Evolutionary conservation across 2,329 filamentous ascomycete genomes (phyloP).

Genomic region (Cladophialophora chaetospira): DNA sequence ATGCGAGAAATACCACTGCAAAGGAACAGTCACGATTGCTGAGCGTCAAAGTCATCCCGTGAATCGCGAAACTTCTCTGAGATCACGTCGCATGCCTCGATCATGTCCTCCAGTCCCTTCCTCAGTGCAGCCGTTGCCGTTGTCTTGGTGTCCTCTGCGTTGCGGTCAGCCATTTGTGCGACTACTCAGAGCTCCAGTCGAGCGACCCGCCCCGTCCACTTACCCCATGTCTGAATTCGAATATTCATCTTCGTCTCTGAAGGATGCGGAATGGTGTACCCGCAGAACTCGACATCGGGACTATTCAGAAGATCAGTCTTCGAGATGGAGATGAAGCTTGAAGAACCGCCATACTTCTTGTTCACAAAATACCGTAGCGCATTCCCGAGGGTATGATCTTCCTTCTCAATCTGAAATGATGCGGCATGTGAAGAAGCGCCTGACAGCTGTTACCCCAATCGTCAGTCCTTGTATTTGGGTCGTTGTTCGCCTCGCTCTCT

Average conservation of each 20-base stretch:
- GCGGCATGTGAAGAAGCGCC: constrained; percentile 83
- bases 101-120: constrained; percentile 85
- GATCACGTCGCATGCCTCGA: constrained; percentile 90
- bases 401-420: constrained; percentile 90
- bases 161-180: constrained; percentile 4
- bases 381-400: constrained; percentile 95
- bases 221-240: constrained; percentile 95
- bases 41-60: constrained; percentile 60
- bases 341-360: constrained; percentile 78
- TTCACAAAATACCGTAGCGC: constrained; percentile 93
- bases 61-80: constrained; percentile 81
- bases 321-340: not conserved
- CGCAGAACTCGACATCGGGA: constrained; percentile 95
- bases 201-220: constrained; percentile 37
- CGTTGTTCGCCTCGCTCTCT: not conserved
- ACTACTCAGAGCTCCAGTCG: not conserved
- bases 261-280: constrained; percentile 95
- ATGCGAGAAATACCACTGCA: constrained; percentile 1
- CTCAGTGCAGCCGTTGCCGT: constrained; percentile 82
- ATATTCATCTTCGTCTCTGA: constrained; percentile 97
- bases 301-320: constrained; percentile 49
- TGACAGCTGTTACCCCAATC: constrained; percentile 62
- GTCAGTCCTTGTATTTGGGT: not conserved
- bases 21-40: constrained; percentile 38
- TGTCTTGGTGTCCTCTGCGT: constrained; percentile 45